These are phyloP conservation scores for Drechslera avenae DNA, from an alignment of 2,329 filamentous ascomycete genomes.

Conservation along the genomic window DNA sequence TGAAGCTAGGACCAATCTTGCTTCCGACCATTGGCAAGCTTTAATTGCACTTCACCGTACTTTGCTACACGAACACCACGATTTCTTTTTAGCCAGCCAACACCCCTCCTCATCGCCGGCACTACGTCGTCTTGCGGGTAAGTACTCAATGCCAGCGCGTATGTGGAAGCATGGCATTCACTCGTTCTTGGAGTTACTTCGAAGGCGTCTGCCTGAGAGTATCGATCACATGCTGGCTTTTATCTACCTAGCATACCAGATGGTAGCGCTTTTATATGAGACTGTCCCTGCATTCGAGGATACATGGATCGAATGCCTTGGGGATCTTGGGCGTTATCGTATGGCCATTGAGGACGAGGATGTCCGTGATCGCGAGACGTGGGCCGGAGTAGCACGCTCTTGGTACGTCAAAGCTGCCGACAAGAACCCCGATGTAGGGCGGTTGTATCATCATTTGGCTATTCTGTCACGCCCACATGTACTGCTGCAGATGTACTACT, in stretches of 20 bases:
- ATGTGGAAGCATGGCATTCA: conserved; percentile 97
- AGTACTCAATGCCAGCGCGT: conserved; percentile 88
- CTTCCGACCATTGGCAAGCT: conserved; percentile 79
- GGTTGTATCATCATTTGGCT: conserved; percentile 87
- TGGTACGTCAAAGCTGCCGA: conserved; percentile 85
- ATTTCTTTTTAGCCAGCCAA: conserved; percentile 78
- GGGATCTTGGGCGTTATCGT: conserved; percentile 80
- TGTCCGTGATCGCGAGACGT: conserved; percentile 74
- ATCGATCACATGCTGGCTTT: conserved; percentile 90
- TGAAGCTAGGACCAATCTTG: conserved; percentile 47
- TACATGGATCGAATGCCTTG: conserved; percentile 92
- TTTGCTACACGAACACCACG: conserved; percentile 70
- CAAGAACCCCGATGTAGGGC: conserved; percentile 72
- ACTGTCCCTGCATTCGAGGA: conserved; percentile 82
- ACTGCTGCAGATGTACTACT: conserved; percentile 74
- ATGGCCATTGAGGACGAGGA: conserved; percentile 93
- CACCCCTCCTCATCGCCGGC: conserved; percentile 75
- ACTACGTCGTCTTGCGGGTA: conserved; percentile 70
- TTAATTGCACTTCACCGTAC: conserved; percentile 82
- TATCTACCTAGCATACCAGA: conserved; percentile 85
- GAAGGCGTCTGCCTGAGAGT: conserved; percentile 72
- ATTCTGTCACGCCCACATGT: conserved; percentile 74
- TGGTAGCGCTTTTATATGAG: conserved; percentile 86
- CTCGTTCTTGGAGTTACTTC: conserved; percentile 72
- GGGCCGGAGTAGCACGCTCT: conserved; percentile 77